Conservation (phyloP, 73 alveolate species). For the Uronychia setigera region DNA sequence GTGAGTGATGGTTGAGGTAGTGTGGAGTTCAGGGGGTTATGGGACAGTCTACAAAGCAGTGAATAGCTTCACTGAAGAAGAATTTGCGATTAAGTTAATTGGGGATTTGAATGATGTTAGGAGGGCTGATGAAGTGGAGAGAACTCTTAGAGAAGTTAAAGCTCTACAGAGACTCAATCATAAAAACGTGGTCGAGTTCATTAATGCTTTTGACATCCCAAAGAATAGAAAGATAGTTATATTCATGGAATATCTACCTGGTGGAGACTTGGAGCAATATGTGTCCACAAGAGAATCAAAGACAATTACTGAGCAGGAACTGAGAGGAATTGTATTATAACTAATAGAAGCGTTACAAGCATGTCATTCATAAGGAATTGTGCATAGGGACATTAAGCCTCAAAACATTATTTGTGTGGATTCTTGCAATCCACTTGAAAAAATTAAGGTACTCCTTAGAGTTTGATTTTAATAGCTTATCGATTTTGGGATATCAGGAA, state of each 20-base stretch:
- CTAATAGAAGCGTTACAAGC: neutral
- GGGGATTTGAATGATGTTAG: constrained; percentile 20
- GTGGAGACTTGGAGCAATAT: constrained; percentile 25
- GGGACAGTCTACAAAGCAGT: constrained; percentile 69
- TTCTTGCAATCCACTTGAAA: constrained; percentile 27
- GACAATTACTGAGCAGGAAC: constrained; percentile 4
- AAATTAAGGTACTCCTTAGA: constrained; percentile 33
- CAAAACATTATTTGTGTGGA: constrained; percentile 12
- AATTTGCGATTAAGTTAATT: constrained; percentile 74
- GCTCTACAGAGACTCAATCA: constrained; percentile 63
- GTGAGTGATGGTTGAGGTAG: too few relatives aligned
- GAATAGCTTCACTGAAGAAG: constrained; percentile 53
- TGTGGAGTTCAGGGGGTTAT: constrained; percentile 87
- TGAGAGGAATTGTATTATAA: neutral
- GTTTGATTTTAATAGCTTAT: constrained; percentile 30
- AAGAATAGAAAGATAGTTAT: neutral
- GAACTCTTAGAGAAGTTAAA: constrained; percentile 69
- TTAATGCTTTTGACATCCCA: neutral
- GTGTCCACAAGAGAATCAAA: neutral
- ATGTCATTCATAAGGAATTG: constrained; percentile 2
- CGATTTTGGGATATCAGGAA: constrained; percentile 86
- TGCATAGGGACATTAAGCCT: constrained; percentile 33
- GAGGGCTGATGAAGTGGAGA: constrained; percentile 57
- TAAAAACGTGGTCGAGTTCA: constrained; percentile 32
- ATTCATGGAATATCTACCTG: constrained; percentile 19